phyloP scores from a whole-genome alignment of 2,329 filamentous ascomycete species.

The Fusarium caatingaense region DNA sequence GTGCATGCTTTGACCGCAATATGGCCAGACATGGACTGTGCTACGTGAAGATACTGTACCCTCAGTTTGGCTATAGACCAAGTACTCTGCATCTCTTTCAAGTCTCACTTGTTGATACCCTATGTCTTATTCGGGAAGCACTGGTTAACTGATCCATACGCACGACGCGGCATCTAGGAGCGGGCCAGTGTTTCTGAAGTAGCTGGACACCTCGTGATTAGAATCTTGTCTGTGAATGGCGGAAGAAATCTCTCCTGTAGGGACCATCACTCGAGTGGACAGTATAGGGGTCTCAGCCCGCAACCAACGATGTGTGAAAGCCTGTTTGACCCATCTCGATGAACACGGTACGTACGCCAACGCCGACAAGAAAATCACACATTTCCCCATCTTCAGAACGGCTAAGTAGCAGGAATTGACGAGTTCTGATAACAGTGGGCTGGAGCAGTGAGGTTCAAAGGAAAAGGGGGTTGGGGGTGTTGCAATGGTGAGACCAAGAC shows the following conservation, averaged over 20 bases:
- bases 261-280: no score
- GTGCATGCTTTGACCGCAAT: not conserved
- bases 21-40: rapidly evolving
- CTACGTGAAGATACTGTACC: rapidly evolving
- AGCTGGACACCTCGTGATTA: not conserved
- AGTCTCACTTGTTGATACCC: not conserved
- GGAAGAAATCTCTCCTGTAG: no score
- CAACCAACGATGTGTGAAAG: no score
- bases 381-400: not conserved
- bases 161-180: rapidly evolving
- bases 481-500: not conserved
- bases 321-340: not conserved
- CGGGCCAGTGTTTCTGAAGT: not conserved
- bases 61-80: not conserved
- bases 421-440: not conserved
- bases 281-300: not conserved
- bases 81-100: not conserved
- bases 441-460: not conserved
- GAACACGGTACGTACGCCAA: rapidly evolving
- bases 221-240: not conserved
- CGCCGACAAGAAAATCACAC: rapidly evolving
- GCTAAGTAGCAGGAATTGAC: not conserved
- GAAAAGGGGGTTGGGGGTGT: not conserved
- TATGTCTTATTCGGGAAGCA: not conserved
- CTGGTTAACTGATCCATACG: not conserved